Conservation (phyloP, 192 early-diverging fungal species). For the Linnemannia hyalina region DNA sequence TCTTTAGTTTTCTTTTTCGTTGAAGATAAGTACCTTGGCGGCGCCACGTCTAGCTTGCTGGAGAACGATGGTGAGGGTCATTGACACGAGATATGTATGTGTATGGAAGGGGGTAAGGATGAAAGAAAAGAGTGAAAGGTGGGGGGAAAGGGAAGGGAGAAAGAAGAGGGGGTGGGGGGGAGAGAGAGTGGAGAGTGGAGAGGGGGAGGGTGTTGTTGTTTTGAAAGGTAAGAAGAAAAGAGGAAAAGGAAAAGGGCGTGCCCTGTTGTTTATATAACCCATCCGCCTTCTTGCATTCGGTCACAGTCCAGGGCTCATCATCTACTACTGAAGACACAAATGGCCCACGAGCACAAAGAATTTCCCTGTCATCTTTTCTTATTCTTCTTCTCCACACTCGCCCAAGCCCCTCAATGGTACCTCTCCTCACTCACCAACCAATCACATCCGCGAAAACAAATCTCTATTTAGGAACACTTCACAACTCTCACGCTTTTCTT, state of each 20-base stretch:
- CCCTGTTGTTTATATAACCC: background rate
- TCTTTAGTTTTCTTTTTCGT: background rate
- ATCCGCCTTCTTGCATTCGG: background rate
- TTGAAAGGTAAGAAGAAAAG: background rate
- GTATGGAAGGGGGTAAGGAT: background rate
- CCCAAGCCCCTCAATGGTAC: conserved; percentile 6
- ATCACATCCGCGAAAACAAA: background rate
- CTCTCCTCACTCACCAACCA: background rate
- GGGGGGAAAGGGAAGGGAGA: background rate
- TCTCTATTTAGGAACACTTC: background rate
- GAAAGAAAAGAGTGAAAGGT: background rate
- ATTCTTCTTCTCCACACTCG: background rate
- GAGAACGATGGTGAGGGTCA: conserved; percentile 49
- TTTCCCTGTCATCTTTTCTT: background rate
- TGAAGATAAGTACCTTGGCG: conserved; percentile 29
- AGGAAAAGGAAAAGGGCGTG: background rate
- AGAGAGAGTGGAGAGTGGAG: conserved; percentile 8
- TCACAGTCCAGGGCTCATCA: conserved; percentile 6
- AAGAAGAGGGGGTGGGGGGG: background rate
- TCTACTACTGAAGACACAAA: background rate
- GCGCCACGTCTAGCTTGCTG: conserved; percentile 42
- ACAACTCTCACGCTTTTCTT: background rate
- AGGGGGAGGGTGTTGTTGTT: background rate
- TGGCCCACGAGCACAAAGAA: background rate
- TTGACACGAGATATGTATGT: conserved; percentile 10